Conservation (phyloP, 768 basidiomycete genomes). For the Leccinum subtestaceum region DNA sequence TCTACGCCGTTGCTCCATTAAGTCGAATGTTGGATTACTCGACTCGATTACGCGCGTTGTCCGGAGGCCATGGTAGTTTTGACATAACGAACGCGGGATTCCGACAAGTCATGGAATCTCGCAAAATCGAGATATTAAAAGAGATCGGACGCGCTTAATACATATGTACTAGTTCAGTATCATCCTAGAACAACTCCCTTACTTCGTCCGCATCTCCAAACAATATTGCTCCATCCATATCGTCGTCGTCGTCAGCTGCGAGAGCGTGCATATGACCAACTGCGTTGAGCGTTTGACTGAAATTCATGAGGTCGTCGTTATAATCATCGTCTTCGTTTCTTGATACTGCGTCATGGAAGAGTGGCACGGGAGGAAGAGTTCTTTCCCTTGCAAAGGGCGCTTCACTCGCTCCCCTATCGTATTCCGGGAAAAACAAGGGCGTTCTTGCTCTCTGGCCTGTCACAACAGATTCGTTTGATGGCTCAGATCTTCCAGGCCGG, state of each 20-base stretch:
- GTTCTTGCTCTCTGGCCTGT: slow-evolving; percentile 43
- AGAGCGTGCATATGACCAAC: slow-evolving; percentile 56
- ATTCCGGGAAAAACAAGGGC: slow-evolving; percentile 75
- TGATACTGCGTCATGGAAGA: slow-evolving; percentile 36
- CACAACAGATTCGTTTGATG: slow-evolving; percentile 19
- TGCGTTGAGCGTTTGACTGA: slow-evolving; percentile 69
- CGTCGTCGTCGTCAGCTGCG: slow-evolving; percentile 70
- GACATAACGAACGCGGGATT: slow-evolving; percentile 82
- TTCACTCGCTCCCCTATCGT: slow-evolving; percentile 42
- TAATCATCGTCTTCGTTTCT: slow-evolving; percentile 33
- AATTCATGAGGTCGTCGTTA: slow-evolving; percentile 60
- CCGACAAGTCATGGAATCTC: slow-evolving; percentile 55
- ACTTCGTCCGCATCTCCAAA: slow-evolving; percentile 84
- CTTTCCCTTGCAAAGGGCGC: slow-evolving; percentile 29
- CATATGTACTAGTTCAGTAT: slow-evolving; percentile 8
- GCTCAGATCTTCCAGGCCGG: slow-evolving; percentile 25
- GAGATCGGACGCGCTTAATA: slow-evolving; percentile 72
- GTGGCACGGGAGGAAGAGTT: slow-evolving; percentile 40
- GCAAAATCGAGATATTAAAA: slow-evolving; percentile 68
- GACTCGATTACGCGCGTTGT: slow-evolving; percentile 70
- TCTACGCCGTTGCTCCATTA: slow-evolving; percentile 74
- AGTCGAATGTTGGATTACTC: slow-evolving; percentile 81
- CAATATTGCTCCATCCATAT: slow-evolving; percentile 67
- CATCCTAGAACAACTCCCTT: slow-evolving; percentile 47
- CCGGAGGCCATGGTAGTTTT: slow-evolving; percentile 79